A percentile compares a stretch with the other conserved stretches of the same genome.
These are phyloP conservation scores for Thielaviopsis populi DNA, from an alignment of 2,329 filamentous ascomycete species.

Conservation along the genomic window DNA sequence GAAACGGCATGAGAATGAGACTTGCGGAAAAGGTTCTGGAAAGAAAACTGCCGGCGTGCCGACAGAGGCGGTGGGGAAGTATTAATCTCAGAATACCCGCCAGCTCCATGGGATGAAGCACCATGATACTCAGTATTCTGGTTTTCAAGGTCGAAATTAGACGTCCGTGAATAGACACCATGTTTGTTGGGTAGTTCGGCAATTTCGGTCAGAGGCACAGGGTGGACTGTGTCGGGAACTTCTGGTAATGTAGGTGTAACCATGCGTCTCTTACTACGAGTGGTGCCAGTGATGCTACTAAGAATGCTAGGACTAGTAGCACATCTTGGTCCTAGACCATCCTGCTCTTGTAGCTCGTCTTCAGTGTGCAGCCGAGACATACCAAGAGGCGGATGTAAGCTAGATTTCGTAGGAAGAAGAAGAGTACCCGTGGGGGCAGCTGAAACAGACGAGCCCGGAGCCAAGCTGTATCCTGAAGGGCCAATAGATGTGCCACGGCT, in stretches of 20 bases:
- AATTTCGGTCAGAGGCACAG: conserved; percentile 49
- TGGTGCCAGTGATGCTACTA: conserved; percentile 42
- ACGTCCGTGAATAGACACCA: conserved; percentile 25
- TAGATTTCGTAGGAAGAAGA: conserved; percentile 13
- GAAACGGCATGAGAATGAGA: conserved; percentile 28
- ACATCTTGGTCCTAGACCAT: conserved; percentile 24
- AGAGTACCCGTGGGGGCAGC: background rate
- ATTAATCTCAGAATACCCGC: conserved; percentile 20
- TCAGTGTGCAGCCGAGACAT: conserved; percentile 71
- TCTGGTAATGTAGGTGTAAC: conserved; percentile 27
- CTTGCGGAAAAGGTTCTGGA: conserved; percentile 62
- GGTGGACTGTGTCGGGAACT: conserved; percentile 41
- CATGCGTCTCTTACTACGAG: conserved; percentile 25
- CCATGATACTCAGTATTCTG: conserved; percentile 33
- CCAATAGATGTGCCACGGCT: conserved; percentile 20
- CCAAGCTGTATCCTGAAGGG: conserved; percentile 7
- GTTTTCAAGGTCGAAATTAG: conserved; percentile 33
- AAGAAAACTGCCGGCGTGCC: conserved; percentile 72
- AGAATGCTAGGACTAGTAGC: conserved; percentile 29
- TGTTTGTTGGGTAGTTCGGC: conserved; percentile 30
- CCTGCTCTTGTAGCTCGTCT: conserved; percentile 42
- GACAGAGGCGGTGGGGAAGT: conserved; percentile 48
- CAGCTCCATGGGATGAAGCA: conserved; percentile 30
- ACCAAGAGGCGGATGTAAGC: conserved; percentile 59
- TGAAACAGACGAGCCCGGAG: conserved; percentile 11